Conservation (phyloP, 1,284 basidiomycete species). For the Fistulinella staudtii region DNA sequence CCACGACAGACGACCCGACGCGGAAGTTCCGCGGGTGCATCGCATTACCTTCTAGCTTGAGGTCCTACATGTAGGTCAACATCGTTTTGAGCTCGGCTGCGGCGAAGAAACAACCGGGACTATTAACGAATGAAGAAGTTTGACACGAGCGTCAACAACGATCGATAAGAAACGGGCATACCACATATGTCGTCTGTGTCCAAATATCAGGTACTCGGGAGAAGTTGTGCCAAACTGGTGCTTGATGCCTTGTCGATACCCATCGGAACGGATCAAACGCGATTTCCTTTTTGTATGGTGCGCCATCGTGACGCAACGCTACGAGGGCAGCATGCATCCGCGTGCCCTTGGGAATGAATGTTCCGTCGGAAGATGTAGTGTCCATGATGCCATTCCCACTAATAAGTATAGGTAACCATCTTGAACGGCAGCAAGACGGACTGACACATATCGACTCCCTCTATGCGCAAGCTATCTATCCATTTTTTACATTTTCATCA, state of each 20-base stretch:
- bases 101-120: conserved; percentile 34
- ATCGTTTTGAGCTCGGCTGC: conserved; percentile 27
- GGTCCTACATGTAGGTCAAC: conserved; percentile 31
- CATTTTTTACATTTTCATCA: conserved; percentile 41
- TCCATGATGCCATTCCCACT: conserved; percentile 37
- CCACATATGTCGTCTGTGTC: conserved; percentile 20
- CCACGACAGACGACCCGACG: background rate
- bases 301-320: conserved; percentile 26
- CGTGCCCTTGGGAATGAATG: conserved; percentile 37
- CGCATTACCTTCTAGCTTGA: conserved; percentile 22
- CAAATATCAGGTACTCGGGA: conserved; percentile 18
- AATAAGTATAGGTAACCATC: background rate
- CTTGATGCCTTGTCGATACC: conserved; percentile 12
- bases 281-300: conserved; percentile 23
- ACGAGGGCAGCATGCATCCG: conserved; percentile 24
- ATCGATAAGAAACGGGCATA: background rate
- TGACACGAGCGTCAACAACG: background rate
- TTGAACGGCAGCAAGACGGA: background rate
- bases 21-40: conserved; percentile 22
- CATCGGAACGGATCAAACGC: conserved; percentile 35
- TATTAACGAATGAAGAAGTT: conserved; percentile 3
- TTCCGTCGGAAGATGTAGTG: conserved; percentile 42
- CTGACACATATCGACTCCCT: conserved; percentile 38
- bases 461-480: conserved; percentile 52
- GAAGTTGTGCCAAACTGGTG: conserved; percentile 17